Conservation (phyloP, 169 alveolate genomes). For the Eimeria necatrix region DNA sequence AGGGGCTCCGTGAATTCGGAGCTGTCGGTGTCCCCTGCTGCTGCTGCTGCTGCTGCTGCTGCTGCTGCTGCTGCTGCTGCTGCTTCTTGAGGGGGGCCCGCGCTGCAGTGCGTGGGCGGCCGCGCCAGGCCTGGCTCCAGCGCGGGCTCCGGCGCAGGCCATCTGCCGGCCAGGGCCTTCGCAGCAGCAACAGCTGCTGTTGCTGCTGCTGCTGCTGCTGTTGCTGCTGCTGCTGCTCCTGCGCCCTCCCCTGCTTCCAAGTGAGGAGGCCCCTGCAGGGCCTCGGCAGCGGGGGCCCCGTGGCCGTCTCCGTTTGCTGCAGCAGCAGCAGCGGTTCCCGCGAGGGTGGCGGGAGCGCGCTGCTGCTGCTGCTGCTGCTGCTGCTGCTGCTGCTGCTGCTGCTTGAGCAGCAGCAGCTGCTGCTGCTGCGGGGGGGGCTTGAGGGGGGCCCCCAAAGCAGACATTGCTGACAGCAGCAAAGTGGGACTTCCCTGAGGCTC, state of each 20-base stretch:
- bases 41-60: slow-evolving; percentile 18
- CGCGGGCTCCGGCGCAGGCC: slow-evolving; percentile 15
- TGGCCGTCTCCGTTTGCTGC: not conserved
- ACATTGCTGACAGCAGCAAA: not conserved
- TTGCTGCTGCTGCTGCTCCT: not conserved
- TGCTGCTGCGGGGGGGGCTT: slow-evolving; percentile 27
- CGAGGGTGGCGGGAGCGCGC: not conserved
- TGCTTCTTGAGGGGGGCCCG: not conserved
- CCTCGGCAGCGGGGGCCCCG: not conserved
- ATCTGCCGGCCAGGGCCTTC: not conserved
- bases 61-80: slow-evolving; percentile 34
- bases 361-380: not conserved
- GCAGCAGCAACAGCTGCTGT: slow-evolving; percentile 56
- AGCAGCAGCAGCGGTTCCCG: slow-evolving; percentile 20
- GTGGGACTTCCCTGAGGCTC: slow-evolving; percentile 32
- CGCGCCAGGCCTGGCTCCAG: not conserved
- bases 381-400: slow-evolving; percentile 48
- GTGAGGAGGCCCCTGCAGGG: not conserved
- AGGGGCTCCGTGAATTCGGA: not conserved
- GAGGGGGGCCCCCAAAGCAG: not conserved
- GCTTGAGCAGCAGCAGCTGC: slow-evolving; percentile 51
- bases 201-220: slow-evolving; percentile 8
- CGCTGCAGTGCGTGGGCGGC: slow-evolving; percentile 26
- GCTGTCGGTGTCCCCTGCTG: not conserved
- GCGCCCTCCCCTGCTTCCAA: not conserved